phyloP scores from a whole-genome alignment of 2,329 filamentous ascomycete species.

The Verticillium dahliae region DNA sequence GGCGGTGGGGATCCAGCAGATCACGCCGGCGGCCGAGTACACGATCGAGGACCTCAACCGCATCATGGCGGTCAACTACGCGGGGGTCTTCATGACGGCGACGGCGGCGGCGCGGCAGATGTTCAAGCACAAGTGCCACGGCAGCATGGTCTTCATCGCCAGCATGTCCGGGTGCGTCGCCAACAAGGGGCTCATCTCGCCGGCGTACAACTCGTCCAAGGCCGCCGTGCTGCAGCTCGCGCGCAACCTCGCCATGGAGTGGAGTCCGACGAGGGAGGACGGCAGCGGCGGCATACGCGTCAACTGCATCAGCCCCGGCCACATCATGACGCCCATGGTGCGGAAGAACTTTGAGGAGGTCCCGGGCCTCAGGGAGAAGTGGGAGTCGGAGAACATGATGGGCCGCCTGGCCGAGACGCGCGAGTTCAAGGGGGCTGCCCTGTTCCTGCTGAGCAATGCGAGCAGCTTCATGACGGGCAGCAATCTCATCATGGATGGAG shows the following conservation, averaged over 20 bases:
- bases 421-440: slow-evolving; percentile 54
- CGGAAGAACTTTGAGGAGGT: slow-evolving; percentile 62
- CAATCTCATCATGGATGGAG: slow-evolving; percentile 49
- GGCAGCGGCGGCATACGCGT: slow-evolving; percentile 53
- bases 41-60: slow-evolving; percentile 47
- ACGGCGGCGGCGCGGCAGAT: slow-evolving; percentile 63
- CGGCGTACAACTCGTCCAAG: slow-evolving; percentile 63
- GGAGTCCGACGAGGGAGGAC: slow-evolving; percentile 37
- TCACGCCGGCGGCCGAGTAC: slow-evolving; percentile 63
- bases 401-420: slow-evolving; percentile 49
- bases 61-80: slow-evolving; percentile 66
- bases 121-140: slow-evolving; percentile 40
- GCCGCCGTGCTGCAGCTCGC: slow-evolving; percentile 58
- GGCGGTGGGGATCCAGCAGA: slow-evolving; percentile 62
- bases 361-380: slow-evolving; percentile 51
- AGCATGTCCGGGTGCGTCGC: slow-evolving; percentile 50
- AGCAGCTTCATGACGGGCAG: slow-evolving; percentile 59
- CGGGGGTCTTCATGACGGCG: slow-evolving; percentile 63
- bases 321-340: slow-evolving; percentile 63
- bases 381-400: slow-evolving; percentile 71
- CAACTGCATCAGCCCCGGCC: slow-evolving; percentile 26
- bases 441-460: slow-evolving; percentile 56
- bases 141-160: slow-evolving; percentile 51
- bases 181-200: slow-evolving; percentile 54
- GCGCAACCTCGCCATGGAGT: slow-evolving; percentile 57